Percentiles rank a stretch among this genome's conserved stretches.
phyloP scores from a whole-genome alignment of 1,284 basidiomycete genomes.

The Coniferiporia weirii region DNA sequence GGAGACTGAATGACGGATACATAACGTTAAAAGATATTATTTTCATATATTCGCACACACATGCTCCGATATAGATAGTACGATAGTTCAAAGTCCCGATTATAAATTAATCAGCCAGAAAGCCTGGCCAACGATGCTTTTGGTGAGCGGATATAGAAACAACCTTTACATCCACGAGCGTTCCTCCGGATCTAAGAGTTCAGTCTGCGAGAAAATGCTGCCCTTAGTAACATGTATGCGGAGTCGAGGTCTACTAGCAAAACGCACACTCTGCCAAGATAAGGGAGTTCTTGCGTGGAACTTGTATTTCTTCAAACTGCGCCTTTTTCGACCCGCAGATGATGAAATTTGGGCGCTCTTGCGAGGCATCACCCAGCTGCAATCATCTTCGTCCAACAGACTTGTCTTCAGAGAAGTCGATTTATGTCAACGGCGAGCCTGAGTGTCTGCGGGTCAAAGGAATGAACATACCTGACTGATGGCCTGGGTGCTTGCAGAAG shows the following conservation, averaged over 20 bases:
- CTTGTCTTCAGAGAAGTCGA: not conserved
- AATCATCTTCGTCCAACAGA: conserved; percentile 24
- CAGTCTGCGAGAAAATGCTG: conserved; percentile 16
- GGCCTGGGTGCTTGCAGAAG: not conserved
- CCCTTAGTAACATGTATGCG: not conserved
- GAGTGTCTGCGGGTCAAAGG: not conserved
- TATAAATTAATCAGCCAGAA: too few relatives aligned
- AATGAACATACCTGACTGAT: not conserved
- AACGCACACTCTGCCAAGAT: not conserved
- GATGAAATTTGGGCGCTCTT: not conserved
- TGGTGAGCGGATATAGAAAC: not conserved
- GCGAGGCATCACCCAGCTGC: conserved; percentile 22
- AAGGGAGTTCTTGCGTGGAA: conserved; percentile 1
- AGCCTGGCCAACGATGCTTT: not conserved
- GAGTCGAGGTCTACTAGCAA: not conserved
- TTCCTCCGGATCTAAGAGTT: conserved; percentile 28
- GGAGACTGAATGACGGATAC: too few relatives aligned
- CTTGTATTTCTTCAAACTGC: conserved; percentile 2
- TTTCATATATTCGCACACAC: too few relatives aligned
- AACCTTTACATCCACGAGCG: conserved; percentile 26
- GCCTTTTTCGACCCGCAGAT: not conserved
- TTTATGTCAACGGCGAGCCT: not conserved
- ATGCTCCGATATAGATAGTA: too few relatives aligned
- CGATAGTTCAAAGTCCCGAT: too few relatives aligned
- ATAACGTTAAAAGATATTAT: too few relatives aligned